Conservation (phyloP, 2,329 filamentous ascomycete species). For the Fusarium avenaceum region DNA sequence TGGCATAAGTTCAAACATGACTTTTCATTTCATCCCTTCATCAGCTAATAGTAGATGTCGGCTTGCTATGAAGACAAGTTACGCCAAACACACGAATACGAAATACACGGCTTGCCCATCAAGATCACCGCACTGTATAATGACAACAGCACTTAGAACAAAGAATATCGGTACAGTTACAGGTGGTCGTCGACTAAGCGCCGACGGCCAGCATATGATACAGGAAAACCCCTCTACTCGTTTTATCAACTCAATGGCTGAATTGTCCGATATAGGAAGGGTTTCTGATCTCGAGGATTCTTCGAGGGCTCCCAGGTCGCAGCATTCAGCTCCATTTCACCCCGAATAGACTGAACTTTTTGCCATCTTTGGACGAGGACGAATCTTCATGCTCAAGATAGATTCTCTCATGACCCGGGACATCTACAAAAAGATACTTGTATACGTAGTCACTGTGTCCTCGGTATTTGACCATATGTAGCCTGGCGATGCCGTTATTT, state of each 20-base stretch:
- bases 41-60: neutral
- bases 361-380: slow-evolving; percentile 53
- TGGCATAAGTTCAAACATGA: neutral
- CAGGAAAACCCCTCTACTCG: slow-evolving; percentile 9
- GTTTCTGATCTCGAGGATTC: neutral
- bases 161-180: slow-evolving; percentile 18
- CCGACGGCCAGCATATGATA: slow-evolving; percentile 29
- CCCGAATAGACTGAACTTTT: slow-evolving; percentile 70
- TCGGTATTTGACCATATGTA: slow-evolving; percentile 81
- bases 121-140: neutral
- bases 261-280: neutral
- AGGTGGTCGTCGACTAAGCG: neutral
- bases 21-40: neutral
- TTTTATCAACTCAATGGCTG: neutral
- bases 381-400: slow-evolving; percentile 74
- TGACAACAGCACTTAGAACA: neutral
- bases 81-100: neutral
- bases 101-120: neutral
- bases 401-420: slow-evolving; percentile 76
- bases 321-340: slow-evolving; percentile 66
- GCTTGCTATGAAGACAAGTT: neutral
- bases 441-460: slow-evolving; percentile 80
- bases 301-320: neutral
- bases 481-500: slow-evolving; percentile 78
- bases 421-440: slow-evolving; percentile 82